Conservation (phyloP, 1,139 yeast genomes). For the Saccharomycopsis hybrid region DNA sequence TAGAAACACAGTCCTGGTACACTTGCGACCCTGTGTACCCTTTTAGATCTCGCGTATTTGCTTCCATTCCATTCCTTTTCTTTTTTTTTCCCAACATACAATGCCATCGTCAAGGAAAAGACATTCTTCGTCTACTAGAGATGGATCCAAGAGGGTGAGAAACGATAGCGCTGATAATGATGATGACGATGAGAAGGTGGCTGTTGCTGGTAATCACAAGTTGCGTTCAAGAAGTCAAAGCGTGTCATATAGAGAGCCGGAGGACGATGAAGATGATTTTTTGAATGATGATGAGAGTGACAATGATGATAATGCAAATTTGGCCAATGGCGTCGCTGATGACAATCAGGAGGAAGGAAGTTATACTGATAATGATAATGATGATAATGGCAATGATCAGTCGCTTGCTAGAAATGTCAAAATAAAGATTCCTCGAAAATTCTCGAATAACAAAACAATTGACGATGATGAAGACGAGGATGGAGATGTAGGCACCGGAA, state of each 20-base stretch:
- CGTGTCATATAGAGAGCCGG: constrained; percentile 19
- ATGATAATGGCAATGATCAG: constrained; percentile 16
- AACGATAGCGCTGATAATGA: constrained; percentile 23
- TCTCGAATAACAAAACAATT: constrained; percentile 1
- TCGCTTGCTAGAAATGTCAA: constrained; percentile 17
- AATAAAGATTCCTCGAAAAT: constrained; percentile 15
- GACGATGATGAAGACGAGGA: constrained; percentile 20
- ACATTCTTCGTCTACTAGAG: neutral
- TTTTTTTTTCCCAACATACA: too few species aligned
- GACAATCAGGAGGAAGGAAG: constrained; percentile 14
- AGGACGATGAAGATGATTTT: constrained; percentile 23
- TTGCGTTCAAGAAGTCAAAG: constrained; percentile 11
- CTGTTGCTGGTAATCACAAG: constrained; percentile 10
- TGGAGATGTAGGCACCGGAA: constrained; percentile 18
- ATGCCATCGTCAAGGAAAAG: constrained; percentile 7
- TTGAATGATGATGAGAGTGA: constrained; percentile 28
- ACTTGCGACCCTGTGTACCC: too few species aligned
- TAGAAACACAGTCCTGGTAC: too few species aligned
- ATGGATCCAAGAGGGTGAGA: neutral
- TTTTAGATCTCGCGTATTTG: too few species aligned
- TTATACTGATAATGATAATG: constrained; percentile 14
- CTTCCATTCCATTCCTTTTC: too few species aligned
- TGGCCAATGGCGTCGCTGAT: constrained; percentile 20
- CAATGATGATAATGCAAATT: constrained; percentile 22
- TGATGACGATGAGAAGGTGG: constrained; percentile 22